Conservation (phyloP, 2,329 filamentous ascomycete species). For the Claviceps lovelessii region DNA sequence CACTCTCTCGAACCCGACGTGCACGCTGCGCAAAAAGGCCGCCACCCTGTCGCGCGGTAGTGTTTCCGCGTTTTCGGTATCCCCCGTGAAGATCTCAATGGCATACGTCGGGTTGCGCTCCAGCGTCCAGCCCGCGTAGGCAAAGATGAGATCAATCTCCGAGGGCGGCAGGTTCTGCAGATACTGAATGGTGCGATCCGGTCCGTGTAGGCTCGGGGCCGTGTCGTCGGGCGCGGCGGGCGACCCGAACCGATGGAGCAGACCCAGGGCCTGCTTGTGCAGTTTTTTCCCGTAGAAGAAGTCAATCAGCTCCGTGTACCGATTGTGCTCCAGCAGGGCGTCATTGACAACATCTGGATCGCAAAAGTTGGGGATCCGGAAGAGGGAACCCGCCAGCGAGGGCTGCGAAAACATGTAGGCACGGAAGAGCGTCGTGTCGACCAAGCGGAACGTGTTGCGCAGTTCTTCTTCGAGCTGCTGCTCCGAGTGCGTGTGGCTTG, state of each 20-base stretch:
- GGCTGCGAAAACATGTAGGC: conserved; percentile 90
- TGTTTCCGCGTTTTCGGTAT: conserved; percentile 88
- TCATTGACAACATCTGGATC: conserved; percentile 92
- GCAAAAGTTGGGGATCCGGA: conserved; percentile 93
- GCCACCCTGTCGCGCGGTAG: conserved; percentile 66
- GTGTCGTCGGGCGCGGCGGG: conserved; percentile 35
- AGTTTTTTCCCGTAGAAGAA: conserved; percentile 93
- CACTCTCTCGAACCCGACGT: conserved; percentile 55
- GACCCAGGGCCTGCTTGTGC: conserved; percentile 70
- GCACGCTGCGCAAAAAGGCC: conserved; percentile 56
- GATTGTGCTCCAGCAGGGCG: conserved; percentile 71
- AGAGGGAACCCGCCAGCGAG: conserved; percentile 71
- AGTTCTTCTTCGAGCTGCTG: conserved; percentile 57
- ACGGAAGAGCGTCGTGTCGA: conserved; percentile 89
- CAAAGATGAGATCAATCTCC: conserved; percentile 77
- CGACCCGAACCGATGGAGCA: conserved; percentile 69
- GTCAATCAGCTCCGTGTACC: conserved; percentile 91
- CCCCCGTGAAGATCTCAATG: conserved; percentile 86
- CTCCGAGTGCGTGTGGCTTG: conserved; percentile 32
- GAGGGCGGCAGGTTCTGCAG: conserved; percentile 79
- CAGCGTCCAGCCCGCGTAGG: conserved; percentile 83
- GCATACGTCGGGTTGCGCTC: conserved; percentile 56
- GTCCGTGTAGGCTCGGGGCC: conserved; percentile 54
- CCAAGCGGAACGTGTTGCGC: conserved; percentile 61
- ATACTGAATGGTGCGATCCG: conserved; percentile 72